Conservation (phyloP, 1,284 basidiomycete genomes). For the Naganishia sp. region DNA sequence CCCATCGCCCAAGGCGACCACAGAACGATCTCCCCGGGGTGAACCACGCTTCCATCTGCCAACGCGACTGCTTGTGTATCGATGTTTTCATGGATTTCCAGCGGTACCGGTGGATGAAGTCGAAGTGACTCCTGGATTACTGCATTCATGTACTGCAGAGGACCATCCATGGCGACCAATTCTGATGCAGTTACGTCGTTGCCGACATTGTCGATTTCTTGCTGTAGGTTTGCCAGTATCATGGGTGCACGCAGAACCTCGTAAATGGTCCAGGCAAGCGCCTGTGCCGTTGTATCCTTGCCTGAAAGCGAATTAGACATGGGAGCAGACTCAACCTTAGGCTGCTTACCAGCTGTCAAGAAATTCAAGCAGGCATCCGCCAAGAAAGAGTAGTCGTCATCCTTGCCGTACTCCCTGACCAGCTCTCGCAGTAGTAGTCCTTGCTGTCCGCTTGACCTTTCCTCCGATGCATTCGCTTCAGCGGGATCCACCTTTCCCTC, state of each 20-base stretch:
- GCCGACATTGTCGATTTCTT: slow-evolving; percentile 20
- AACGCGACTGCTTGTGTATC: slow-evolving; percentile 22
- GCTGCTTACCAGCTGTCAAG: slow-evolving; percentile 37
- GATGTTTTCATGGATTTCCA: slow-evolving; percentile 36
- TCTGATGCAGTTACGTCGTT: background rate
- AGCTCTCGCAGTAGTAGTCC: slow-evolving; percentile 31
- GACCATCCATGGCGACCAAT: slow-evolving; percentile 1
- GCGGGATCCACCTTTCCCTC: slow-evolving; percentile 12
- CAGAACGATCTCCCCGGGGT: slow-evolving; percentile 34
- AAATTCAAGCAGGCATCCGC: slow-evolving; percentile 38
- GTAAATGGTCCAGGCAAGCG: slow-evolving; percentile 38
- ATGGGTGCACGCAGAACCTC: slow-evolving; percentile 33
- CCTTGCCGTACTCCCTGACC: slow-evolving; percentile 28
- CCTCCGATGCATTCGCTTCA: slow-evolving; percentile 3
- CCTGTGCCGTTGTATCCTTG: slow-evolving; percentile 38
- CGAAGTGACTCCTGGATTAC: slow-evolving; percentile 38
- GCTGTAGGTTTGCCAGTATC: slow-evolving; percentile 19
- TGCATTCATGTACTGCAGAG: slow-evolving; percentile 29
- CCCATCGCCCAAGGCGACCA: slow-evolving; percentile 39
- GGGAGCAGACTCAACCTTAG: too few species aligned
- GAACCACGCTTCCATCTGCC: slow-evolving; percentile 34
- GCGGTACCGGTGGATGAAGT: slow-evolving; percentile 37
- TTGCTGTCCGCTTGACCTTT: slow-evolving; percentile 1
- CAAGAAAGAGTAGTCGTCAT: slow-evolving; percentile 32
- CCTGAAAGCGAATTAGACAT: slow-evolving; percentile 29